phyloP scores from a whole-genome alignment of 75 land plant genomes.

The Picea glauca region DNA sequence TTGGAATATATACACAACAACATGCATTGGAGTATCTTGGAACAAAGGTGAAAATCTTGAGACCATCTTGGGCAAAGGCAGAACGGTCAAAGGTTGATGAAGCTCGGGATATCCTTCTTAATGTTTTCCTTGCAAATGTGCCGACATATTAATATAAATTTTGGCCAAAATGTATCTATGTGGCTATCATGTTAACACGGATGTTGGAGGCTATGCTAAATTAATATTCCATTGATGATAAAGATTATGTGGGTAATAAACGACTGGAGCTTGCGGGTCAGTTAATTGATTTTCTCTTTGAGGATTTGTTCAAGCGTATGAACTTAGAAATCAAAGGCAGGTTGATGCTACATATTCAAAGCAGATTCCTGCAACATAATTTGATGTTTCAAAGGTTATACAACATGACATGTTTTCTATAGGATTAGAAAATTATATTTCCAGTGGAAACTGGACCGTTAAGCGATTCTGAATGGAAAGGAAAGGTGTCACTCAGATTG shows the following conservation, averaged over 20 bases:
- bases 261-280: neutral
- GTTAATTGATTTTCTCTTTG: neutral
- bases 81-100: slow-evolving; percentile 41
- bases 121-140: neutral
- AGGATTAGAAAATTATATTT: slow-evolving; percentile 85
- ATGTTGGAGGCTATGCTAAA: neutral
- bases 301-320: neutral
- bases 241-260: neutral
- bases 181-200: neutral
- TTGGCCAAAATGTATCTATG: neutral
- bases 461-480: too few species aligned
- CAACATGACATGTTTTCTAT: slow-evolving; percentile 41
- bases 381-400: slow-evolving; percentile 73
- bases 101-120: slow-evolving; percentile 52
- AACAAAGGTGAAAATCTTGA: neutral
- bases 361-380: slow-evolving; percentile 52
- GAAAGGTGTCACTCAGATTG: too few species aligned
- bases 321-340: neutral
- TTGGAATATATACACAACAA: too few species aligned
- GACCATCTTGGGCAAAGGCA: neutral
- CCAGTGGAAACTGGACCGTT: slow-evolving; percentile 91
- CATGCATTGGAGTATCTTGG: neutral
- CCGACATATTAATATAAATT: neutral
- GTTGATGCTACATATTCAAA: slow-evolving; percentile 34
- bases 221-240: neutral